Base-by-base conservation (phyloP, 2,329 filamentous ascomycete genomes). In the Paecilomyces fulvus region DNA sequence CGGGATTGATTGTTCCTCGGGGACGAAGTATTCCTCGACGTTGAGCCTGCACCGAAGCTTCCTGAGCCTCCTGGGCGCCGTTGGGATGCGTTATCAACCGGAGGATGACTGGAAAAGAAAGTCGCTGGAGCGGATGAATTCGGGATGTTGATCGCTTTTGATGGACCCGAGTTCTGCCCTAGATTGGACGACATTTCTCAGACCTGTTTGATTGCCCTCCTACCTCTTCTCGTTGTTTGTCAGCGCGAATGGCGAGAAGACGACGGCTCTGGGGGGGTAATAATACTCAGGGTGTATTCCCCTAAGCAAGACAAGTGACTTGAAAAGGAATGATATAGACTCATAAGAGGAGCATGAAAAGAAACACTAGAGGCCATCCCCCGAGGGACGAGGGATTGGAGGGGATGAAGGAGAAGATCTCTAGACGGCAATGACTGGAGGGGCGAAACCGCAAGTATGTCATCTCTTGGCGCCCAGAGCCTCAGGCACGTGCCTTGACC, bases 1-100 rank as follows among this genome's bases (percentile, higher is more conserved):
- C 82, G 79, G 49, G 77, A 79, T 75, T 97, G 92, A 54, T 81
- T 84, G 73, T 89, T 95, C 65, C 92, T 83, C 53, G 75, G 63
- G 23, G 73, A 66, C 9, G 70, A 60, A 6, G 64, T 60, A 49
- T 64, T 70, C 57, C 73, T 74, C 54, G 74, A 72, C 17, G 70
- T 65, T 10, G 70, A 64, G 20, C 70, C 72, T 51, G 73, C 61
- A 10, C 73, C 75, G 62, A 73, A 72, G 56, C 69, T 74, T 33
- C 70, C 74, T 56, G 73, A 71, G 25, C 69, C 70, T 56, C 73
- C 73, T 51, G 66, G 62, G 53, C 75, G 73, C 60, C 75, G 68
- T 60, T 77, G 74, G 51, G 61, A 65, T 53, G 70, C 63, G 43
- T 61, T 66, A 31, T 77, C 75, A 33, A 64, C 54, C 21, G 55